Percentiles rank a stretch among this genome's conserved stretches.
phyloP scores from a whole-genome alignment of 2,329 filamentous ascomycete genomes.

The Aspergillus sp. region DNA sequence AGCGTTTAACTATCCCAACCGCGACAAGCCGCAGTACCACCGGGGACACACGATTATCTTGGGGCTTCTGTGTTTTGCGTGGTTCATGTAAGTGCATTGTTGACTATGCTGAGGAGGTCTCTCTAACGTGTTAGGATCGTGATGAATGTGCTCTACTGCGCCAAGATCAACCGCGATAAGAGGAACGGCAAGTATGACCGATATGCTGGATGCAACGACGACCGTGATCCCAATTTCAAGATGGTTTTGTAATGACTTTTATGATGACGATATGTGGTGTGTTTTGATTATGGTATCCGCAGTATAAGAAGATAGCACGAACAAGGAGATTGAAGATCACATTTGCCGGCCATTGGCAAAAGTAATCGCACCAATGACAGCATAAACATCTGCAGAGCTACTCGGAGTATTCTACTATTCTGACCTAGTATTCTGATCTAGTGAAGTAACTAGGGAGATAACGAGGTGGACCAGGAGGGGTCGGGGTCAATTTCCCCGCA shows the following conservation, averaged over 20 bases:
- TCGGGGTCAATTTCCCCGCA: too few relatives aligned
- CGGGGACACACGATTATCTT: constrained; percentile 62
- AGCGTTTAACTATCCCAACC: constrained; percentile 60
- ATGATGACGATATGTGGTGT: background rate
- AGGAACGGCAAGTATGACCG: constrained; percentile 56
- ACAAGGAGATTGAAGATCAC: too few relatives aligned
- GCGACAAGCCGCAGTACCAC: constrained; percentile 57
- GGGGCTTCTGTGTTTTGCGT: constrained; percentile 58
- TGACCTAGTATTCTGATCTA: too few relatives aligned
- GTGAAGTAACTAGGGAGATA: too few relatives aligned
- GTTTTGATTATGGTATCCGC: too few relatives aligned
- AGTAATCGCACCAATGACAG: too few relatives aligned
- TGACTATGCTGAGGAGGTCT: background rate
- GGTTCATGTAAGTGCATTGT: constrained; percentile 58
- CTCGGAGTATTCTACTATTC: too few relatives aligned
- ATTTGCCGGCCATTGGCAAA: too few relatives aligned
- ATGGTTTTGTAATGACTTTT: constrained; percentile 53
- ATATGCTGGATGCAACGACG: constrained; percentile 58
- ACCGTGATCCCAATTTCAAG: constrained; percentile 61
- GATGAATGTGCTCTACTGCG: constrained; percentile 60
- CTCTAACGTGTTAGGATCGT: constrained; percentile 46
- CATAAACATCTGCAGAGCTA: too few relatives aligned
- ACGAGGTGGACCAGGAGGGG: too few relatives aligned
- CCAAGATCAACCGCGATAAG: constrained; percentile 64
- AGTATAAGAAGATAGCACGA: background rate